These are phyloP conservation scores for Neofusicoccum umdonicola DNA, from an alignment of 2,329 filamentous ascomycete genomes.

Conservation along the genomic window DNA sequence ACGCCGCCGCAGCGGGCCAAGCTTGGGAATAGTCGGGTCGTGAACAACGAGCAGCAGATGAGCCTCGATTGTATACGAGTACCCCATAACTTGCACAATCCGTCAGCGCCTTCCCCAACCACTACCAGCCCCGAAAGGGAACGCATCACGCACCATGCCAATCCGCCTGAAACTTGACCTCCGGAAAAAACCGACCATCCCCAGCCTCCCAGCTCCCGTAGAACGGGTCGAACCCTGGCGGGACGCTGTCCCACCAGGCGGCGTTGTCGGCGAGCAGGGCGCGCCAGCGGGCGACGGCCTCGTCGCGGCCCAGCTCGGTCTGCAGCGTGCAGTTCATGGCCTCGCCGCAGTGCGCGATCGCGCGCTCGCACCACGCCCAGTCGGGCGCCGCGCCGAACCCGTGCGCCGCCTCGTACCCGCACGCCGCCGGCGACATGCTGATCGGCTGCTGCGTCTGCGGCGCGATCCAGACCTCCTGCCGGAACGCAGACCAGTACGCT, in stretches of 20 bases:
- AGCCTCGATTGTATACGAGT: constrained; percentile 33
- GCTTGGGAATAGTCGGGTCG: constrained; percentile 36
- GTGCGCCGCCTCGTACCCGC: not conserved
- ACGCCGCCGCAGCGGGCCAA: constrained; percentile 34
- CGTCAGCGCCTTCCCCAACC: not conserved
- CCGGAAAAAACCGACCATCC: constrained; percentile 25
- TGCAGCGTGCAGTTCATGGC: not conserved
- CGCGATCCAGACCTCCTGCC: constrained; percentile 36
- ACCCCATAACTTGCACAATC: constrained; percentile 17
- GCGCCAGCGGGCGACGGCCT: constrained; percentile 23
- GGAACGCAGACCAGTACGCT: constrained; percentile 38
- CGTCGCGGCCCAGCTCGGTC: not conserved
- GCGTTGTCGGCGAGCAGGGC: constrained; percentile 36
- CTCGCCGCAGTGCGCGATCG: constrained; percentile 13
- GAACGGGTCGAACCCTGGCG: constrained; percentile 35
- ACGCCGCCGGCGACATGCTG: not conserved
- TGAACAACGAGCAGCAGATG: constrained; percentile 36
- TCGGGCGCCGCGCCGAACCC: not conserved
- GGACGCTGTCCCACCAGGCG: constrained; percentile 31
- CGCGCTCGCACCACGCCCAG: constrained; percentile 11
- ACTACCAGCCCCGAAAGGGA: too few relatives aligned
- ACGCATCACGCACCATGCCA: constrained; percentile 25
- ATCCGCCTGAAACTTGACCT: constrained; percentile 35
- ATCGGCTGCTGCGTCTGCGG: constrained; percentile 20
- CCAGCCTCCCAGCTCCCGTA: not conserved